Evolutionary conservation across 1,284 basidiomycete genomes (phyloP).

Genomic region (Cutaneotrichosporon dermatis): DNA sequence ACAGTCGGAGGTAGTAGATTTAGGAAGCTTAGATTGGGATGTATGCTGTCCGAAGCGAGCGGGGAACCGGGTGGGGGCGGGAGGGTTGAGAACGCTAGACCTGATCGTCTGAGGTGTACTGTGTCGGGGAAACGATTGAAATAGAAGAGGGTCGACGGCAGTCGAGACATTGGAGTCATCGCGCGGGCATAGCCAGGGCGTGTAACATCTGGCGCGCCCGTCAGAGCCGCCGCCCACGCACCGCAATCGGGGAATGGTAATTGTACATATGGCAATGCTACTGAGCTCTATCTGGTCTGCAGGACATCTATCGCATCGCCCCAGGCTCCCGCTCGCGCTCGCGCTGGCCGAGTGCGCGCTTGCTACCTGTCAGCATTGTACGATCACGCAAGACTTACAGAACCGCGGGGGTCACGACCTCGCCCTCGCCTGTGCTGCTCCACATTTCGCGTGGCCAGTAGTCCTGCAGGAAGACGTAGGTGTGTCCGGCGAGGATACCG

Average conservation of each 20-base stretch:
- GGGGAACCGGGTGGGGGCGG: background rate
- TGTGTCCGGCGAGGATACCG: conserved; percentile 83
- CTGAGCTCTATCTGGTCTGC: background rate
- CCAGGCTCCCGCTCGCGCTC: conserved; percentile 1
- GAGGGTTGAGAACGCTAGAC: too few species aligned
- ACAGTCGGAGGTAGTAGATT: too few species aligned
- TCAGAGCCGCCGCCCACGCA: too few species aligned
- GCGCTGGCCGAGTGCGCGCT: conserved; percentile 12
- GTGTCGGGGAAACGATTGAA: too few species aligned
- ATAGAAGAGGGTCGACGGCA: too few species aligned
- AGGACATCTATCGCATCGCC: background rate
- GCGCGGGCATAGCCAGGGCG: too few species aligned
- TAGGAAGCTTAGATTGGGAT: background rate
- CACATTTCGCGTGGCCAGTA: conserved; percentile 90
- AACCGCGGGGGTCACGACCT: conserved; percentile 70
- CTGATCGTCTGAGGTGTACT: too few species aligned
- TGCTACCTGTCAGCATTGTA: conserved; percentile 11
- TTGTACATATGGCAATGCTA: background rate
- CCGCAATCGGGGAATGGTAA: too few species aligned
- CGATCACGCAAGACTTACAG: conserved; percentile 59
- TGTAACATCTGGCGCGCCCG: too few species aligned
- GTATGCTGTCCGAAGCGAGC: background rate
- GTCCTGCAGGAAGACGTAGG: conserved; percentile 88
- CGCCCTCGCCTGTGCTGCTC: conserved; percentile 34
- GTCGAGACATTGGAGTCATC: too few species aligned